A percentile compares a stretch with the other conserved stretches of the same genome.
phyloP scores from a whole-genome alignment of 2,329 filamentous ascomycete species.

The Hypoxylon sp. region DNA sequence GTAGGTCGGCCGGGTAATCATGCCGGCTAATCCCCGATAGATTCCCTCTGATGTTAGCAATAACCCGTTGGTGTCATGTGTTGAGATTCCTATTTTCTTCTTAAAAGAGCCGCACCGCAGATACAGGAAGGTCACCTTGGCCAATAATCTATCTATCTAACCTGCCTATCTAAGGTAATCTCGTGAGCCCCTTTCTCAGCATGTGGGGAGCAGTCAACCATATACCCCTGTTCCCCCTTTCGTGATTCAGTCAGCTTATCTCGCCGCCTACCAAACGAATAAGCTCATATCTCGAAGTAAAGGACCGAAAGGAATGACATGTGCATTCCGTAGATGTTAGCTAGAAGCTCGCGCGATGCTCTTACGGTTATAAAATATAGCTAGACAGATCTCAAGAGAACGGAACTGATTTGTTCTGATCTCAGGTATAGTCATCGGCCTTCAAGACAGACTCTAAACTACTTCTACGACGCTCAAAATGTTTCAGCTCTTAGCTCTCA shows the following conservation, averaged over 20 bases:
- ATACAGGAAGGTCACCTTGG: conserved; percentile 17
- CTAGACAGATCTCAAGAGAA: neutral
- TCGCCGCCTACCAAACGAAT: conserved; percentile 6
- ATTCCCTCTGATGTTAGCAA: conserved; percentile 5
- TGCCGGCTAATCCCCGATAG: conserved; percentile 32
- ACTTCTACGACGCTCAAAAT: conserved; percentile 8
- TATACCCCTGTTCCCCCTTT: conserved; percentile 17
- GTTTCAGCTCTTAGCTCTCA: conserved; percentile 11
- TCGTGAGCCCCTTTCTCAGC: conserved; percentile 20
- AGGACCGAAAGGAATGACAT: conserved; percentile 10
- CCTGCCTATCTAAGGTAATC: conserved; percentile 39
- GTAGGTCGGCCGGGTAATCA: conserved; percentile 32
- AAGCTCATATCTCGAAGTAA: conserved; percentile 12
- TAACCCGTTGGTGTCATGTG: conserved; percentile 25
- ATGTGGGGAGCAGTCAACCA: conserved; percentile 7
- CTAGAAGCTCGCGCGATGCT: neutral
- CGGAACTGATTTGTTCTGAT: neutral
- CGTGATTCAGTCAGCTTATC: conserved; percentile 34
- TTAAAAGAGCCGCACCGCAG: conserved; percentile 22
- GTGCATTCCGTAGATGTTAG: neutral
- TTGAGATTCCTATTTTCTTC: conserved; percentile 14
- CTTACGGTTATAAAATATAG: conserved; percentile 5
- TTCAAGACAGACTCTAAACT: neutral
- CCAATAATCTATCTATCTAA: conserved; percentile 26
- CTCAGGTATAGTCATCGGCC: neutral